Percentiles rank a stretch among this genome's conserved stretches.
These are phyloP conservation scores for Neurospora terricola DNA, from an alignment of 495 filamentous ascomycete species.

Conservation along the genomic window DNA sequence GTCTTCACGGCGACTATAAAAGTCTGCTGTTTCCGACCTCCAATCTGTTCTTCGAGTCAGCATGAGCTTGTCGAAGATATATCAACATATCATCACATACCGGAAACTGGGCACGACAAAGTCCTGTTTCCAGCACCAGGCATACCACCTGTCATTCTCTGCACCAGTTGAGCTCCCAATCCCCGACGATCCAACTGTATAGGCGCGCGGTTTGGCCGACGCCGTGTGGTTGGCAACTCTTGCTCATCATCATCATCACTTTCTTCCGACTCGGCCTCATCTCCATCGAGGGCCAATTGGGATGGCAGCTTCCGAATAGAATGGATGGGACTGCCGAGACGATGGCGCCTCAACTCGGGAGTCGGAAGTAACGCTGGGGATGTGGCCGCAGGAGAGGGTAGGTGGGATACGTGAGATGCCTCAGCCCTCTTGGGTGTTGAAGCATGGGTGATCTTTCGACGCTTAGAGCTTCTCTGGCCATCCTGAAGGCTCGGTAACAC, in stretches of 20 bases:
- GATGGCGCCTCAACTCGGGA: slow-evolving; percentile 13
- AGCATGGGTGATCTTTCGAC: slow-evolving; percentile 28
- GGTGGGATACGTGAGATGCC: slow-evolving; percentile 6
- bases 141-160: slow-evolving; percentile 30
- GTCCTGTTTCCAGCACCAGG: slow-evolving; percentile 22
- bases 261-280: not conserved
- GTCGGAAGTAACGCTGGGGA: slow-evolving; percentile 17
- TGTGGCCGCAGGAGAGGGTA: slow-evolving; percentile 17
- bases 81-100: slow-evolving; percentile 5
- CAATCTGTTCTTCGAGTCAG: slow-evolving; percentile 42
- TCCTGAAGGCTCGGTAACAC: slow-evolving; percentile 14
- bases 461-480: slow-evolving; percentile 20
- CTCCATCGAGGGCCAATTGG: not conserved
- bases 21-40: slow-evolving; percentile 62
- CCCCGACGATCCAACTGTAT: slow-evolving; percentile 29
- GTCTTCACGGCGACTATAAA: slow-evolving; percentile 59
- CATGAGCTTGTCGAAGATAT: not conserved
- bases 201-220: slow-evolving; percentile 8
- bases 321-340: slow-evolving; percentile 28
- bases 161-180: slow-evolving; percentile 30
- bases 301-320: slow-evolving; percentile 11
- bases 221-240: slow-evolving; percentile 5
- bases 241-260: slow-evolving; percentile 5
- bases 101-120: slow-evolving; percentile 26
- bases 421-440: slow-evolving; percentile 8